These are phyloP conservation scores for Salix dunnii DNA, from an alignment of 345 rosid genomes.

Conservation along the genomic window DNA sequence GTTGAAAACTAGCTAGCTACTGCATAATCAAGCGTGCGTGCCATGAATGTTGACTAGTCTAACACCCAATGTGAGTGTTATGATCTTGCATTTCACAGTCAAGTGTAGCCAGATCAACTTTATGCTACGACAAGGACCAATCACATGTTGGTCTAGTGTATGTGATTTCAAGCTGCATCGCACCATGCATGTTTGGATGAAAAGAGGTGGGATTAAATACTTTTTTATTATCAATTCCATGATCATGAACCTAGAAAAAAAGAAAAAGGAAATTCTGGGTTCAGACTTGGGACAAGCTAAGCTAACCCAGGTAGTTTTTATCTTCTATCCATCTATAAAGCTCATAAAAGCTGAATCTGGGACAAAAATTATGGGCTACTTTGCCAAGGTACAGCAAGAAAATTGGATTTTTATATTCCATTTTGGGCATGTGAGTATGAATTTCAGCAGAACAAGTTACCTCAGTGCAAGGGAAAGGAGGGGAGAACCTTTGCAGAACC, in stretches of 20 bases:
- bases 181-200: conserved; percentile 8
- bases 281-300: conserved; percentile 9
- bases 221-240: neutral
- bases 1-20: conserved; percentile 23
- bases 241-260: neutral
- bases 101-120: conserved; percentile 27
- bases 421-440: conserved; percentile 54
- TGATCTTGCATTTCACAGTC: conserved; percentile 20
- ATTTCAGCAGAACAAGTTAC: conserved; percentile 69
- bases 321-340: conserved; percentile 18
- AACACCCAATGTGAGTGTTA: conserved; percentile 10
- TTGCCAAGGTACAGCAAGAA: conserved; percentile 13
- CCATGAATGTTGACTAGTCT: conserved; percentile 38
- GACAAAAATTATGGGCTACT: conserved; percentile 23
- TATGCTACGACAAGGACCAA: conserved; percentile 26
- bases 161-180: conserved; percentile 21
- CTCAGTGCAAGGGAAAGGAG: conserved; percentile 33
- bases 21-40: conserved; percentile 15
- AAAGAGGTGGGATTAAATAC: neutral
- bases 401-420: conserved; percentile 5
- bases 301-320: neutral
- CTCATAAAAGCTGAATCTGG: conserved; percentile 14
- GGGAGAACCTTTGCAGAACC: too few relatives aligned
- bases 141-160: conserved; percentile 20
- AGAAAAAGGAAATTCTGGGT: neutral